phyloP scores from a whole-genome alignment of 1,284 basidiomycete species.

The Heterobasidion occidentale region DNA sequence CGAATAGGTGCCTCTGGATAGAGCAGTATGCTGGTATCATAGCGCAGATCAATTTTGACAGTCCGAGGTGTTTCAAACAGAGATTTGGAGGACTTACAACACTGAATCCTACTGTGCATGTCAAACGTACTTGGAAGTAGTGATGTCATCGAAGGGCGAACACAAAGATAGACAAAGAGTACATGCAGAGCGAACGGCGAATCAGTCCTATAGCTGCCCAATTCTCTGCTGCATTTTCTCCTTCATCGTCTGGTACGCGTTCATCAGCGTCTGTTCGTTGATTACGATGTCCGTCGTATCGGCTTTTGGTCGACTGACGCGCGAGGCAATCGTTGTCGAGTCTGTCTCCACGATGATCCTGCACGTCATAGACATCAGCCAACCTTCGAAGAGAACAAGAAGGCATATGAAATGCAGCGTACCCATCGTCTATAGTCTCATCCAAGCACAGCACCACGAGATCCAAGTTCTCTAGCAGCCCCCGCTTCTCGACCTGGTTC shows the following conservation, averaged over 20 bases:
- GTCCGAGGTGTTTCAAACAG: too few species aligned
- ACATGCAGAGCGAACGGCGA: background rate
- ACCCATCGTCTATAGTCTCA: slow-evolving; percentile 98
- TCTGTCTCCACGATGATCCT: slow-evolving; percentile 99
- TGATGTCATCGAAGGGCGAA: background rate
- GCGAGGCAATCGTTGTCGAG: slow-evolving; percentile 87
- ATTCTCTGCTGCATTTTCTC: slow-evolving; percentile 69
- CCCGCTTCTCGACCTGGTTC: slow-evolving; percentile 93
- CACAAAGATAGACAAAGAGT: background rate
- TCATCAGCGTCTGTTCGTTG: slow-evolving; percentile 96
- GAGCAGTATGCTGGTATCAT: too few species aligned
- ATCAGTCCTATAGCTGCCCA: slow-evolving; percentile 28
- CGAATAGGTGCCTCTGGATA: too few species aligned
- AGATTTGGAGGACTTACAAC: too few species aligned
- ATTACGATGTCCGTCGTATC: slow-evolving; percentile 97
- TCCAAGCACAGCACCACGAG: slow-evolving; percentile 90
- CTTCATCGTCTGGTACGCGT: slow-evolving; percentile 85
- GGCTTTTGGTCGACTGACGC: slow-evolving; percentile 88
- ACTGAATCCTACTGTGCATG: too few species aligned
- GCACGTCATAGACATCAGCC: background rate
- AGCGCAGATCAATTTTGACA: too few species aligned
- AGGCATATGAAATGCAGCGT: slow-evolving; percentile 22
- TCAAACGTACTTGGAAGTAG: too few species aligned
- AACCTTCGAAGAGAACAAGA: background rate
- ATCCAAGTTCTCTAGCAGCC: slow-evolving; percentile 92